Percentiles rank a stretch among this genome's conserved stretches.
Evolutionary conservation across 2,329 filamentous ascomycete genomes (phyloP).

Genomic region (Alternaria triticina): DNA sequence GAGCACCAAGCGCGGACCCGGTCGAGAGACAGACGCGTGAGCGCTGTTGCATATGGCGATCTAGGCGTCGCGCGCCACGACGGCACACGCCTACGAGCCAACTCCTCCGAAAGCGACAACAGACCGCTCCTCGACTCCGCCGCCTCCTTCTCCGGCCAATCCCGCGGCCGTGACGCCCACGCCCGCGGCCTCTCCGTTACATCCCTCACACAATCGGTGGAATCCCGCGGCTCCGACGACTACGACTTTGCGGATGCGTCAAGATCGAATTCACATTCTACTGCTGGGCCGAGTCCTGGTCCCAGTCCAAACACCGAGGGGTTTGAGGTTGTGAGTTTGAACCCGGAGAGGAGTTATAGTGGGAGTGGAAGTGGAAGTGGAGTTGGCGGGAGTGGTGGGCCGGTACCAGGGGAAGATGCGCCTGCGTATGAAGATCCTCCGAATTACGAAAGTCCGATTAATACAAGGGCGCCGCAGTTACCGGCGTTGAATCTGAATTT

Average conservation of each 20-base stretch:
- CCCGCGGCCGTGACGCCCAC: conserved; percentile 41
- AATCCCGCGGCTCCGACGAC: conserved; percentile 48
- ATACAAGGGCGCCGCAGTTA: conserved; percentile 41
- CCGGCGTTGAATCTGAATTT: conserved; percentile 50
- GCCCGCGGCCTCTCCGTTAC: conserved; percentile 52
- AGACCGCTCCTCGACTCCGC: conserved; percentile 74
- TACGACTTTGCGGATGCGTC: conserved; percentile 38
- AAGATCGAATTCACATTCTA: conserved; percentile 25
- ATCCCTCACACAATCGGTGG: conserved; percentile 47
- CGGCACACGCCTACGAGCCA: conserved; percentile 75
- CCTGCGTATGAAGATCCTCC: conserved; percentile 57
- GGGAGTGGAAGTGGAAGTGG: conserved; percentile 24
- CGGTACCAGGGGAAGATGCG: conserved; percentile 37
- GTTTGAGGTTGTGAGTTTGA: conserved; percentile 53
- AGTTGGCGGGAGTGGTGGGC: conserved; percentile 14
- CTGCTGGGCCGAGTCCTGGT: not conserved
- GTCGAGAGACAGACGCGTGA: conserved; percentile 65
- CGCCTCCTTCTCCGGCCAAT: conserved; percentile 63
- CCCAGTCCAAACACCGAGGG: conserved; percentile 38
- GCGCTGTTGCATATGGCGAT: conserved; percentile 77
- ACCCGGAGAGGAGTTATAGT: conserved; percentile 45
- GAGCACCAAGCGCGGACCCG: conserved; percentile 63
- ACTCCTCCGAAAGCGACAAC: conserved; percentile 75
- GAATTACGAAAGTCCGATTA: conserved; percentile 54
- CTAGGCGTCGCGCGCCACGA: conserved; percentile 79